Percentiles rank a stretch among this genome's conserved stretches.
Evolutionary conservation across 106 monocot species (phyloP).

Genomic region (Dendrobium chrysotoxum): DNA sequence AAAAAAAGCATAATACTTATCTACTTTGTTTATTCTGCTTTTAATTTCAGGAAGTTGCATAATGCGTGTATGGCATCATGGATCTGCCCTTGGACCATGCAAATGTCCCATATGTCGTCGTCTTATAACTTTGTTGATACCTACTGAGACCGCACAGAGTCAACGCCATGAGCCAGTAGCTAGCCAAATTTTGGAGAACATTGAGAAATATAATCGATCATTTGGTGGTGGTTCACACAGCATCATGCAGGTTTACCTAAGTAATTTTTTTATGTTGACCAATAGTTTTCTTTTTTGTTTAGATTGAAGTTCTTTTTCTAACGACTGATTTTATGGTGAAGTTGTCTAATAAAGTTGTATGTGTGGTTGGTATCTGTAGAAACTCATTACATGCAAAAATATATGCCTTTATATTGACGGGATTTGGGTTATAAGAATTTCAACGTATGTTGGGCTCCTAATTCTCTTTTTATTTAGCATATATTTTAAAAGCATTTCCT

Average conservation of each 20-base stretch:
- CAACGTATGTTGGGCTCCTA: neutral
- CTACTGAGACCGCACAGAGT: constrained; percentile 22
- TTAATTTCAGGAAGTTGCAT: constrained; percentile 65
- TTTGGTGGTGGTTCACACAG: constrained; percentile 65
- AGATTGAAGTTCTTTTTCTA: neutral
- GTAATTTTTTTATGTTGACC: neutral
- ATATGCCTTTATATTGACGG: neutral
- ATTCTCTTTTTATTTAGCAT: neutral
- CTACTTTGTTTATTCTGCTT: neutral
- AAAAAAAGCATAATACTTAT: neutral
- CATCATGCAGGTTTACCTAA: constrained; percentile 58
- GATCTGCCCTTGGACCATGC: constrained; percentile 72
- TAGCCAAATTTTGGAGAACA: constrained; percentile 29
- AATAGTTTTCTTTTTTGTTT: neutral
- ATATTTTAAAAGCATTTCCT: neutral
- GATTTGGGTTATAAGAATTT: neutral
- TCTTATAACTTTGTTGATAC: constrained; percentile 70
- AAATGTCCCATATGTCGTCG: constrained; percentile 95
- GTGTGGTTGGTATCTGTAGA: neutral
- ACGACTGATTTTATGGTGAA: neutral
- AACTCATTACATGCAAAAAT: neutral
- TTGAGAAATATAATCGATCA: constrained; percentile 65
- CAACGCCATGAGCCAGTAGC: constrained; percentile 35
- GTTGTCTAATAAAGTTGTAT: neutral
- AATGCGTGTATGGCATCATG: constrained; percentile 80